Conservation (phyloP, 345 rosid species). For the Eucalyptus regnans region DNA sequence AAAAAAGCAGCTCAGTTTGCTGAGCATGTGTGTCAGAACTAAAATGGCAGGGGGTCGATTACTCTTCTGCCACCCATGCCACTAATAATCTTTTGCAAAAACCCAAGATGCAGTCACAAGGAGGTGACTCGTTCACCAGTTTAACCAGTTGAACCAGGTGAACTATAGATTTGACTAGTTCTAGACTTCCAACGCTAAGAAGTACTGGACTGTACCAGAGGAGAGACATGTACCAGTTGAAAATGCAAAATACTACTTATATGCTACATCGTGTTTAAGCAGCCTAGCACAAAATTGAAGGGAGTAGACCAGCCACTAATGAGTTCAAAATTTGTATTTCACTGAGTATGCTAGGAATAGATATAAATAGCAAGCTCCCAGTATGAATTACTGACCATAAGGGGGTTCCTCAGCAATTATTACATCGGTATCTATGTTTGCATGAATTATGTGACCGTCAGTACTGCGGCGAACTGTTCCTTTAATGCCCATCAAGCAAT, state of each 20-base stretch:
- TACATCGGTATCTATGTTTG: constrained; percentile 96
- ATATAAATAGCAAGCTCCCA: background rate
- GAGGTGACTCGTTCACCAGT: background rate
- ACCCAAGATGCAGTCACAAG: background rate
- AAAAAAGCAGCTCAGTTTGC: background rate
- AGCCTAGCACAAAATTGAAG: background rate
- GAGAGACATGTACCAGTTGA: background rate
- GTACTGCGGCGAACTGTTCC: constrained; percentile 99
- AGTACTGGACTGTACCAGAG: background rate
- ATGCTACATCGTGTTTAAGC: background rate
- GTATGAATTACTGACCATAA: constrained; percentile 52
- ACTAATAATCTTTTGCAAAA: background rate
- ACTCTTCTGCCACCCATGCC: background rate
- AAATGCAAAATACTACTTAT: background rate
- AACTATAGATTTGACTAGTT: background rate
- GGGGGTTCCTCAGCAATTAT: constrained; percentile 98
- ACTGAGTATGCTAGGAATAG: background rate
- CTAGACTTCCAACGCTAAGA: background rate
- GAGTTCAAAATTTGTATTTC: background rate
- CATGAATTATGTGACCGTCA: constrained; percentile 97
- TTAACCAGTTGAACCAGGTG: background rate
- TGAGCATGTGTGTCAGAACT: background rate
- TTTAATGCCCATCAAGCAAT: constrained; percentile 98
- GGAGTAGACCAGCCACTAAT: background rate
- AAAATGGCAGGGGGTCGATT: background rate